Conservation (phyloP, 768 basidiomycete species). For the Russula virescens region DNA sequence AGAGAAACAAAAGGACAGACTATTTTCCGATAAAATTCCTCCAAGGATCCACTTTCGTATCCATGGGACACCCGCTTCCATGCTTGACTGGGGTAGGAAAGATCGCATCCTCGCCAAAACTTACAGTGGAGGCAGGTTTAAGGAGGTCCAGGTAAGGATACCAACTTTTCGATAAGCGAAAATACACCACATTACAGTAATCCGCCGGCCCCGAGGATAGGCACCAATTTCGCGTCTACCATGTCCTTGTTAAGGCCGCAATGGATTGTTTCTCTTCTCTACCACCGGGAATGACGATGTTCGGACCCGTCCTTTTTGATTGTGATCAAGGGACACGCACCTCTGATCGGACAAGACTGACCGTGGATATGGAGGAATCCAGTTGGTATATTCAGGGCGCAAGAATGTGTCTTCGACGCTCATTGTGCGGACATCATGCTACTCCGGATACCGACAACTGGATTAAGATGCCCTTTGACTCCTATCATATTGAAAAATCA, state of each 20-base stretch:
- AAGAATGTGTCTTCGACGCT: background rate
- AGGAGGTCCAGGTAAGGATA: background rate
- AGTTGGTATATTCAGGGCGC: background rate
- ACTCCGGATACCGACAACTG: background rate
- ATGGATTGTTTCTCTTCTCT: background rate
- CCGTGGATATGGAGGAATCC: background rate
- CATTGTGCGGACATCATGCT: conserved; percentile 11
- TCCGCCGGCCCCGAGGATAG: background rate
- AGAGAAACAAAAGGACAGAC: background rate
- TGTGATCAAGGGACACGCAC: background rate
- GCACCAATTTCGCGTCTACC: background rate
- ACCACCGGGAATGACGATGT: too few relatives aligned
- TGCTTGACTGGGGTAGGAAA: background rate
- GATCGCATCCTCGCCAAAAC: background rate
- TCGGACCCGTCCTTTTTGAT: background rate
- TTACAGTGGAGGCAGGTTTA: too few relatives aligned
- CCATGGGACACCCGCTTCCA: background rate
- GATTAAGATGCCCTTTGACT: background rate
- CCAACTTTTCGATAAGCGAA: background rate
- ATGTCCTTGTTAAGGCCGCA: background rate
- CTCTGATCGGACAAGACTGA: background rate
- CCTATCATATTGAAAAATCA: conserved; percentile 2
- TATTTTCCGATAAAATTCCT: background rate
- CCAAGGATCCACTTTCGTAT: conserved; percentile 6
- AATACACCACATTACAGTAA: background rate